Evolutionary conservation across 2,329 filamentous ascomycete species (phyloP), one percentile per base, ranked within the genome.

Genomic region (Talaromyces sp.): DNA sequence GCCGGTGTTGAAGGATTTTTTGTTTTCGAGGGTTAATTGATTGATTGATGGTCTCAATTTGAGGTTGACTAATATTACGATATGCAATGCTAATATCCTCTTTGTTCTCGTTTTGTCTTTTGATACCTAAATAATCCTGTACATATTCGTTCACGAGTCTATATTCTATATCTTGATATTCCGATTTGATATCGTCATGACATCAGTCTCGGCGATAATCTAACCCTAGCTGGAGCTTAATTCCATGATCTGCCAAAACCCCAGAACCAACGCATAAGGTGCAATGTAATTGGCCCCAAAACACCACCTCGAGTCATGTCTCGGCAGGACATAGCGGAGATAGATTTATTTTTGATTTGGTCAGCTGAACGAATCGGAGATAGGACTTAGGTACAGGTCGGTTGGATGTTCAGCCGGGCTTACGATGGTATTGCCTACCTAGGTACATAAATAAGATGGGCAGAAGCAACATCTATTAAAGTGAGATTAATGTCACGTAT

Each of bases 1-100:
- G 56, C 65, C 65, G 39, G 65, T 66, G 17, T 45, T 66, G 47
- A 66, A 64, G 39, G 65, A 66, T 52, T 66, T 60, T 61, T 37
- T 66, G 39, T 66, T 66, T 37, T 56, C 65, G 33, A 56, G 57
- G 19, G 31, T 66, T 52, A 47, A 45, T 43, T 66, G 37, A 66
- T 39, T 3, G 10, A 13, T 49, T 5, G 13, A 49, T 27, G 15
- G 15, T 6, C 22, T 49, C 4, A 11, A 8, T 25, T 27, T 15
- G 19, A 15, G 11, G 3, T 1, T 22, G 5, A 17, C 15, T 41
- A 31, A 6, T 7, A 13, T 6, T 52, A 31, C 25, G 25, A 33
- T 52, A 31, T 47, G 9, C 1, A 8, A 49, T 49, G 47, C 6
- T 25, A 3, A 47, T 31, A 17, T 17, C 10, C 41, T 19, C 15